phyloP scores from a whole-genome alignment of 2,329 filamentous ascomycete species.

The Hypoxylon sp. region DNA sequence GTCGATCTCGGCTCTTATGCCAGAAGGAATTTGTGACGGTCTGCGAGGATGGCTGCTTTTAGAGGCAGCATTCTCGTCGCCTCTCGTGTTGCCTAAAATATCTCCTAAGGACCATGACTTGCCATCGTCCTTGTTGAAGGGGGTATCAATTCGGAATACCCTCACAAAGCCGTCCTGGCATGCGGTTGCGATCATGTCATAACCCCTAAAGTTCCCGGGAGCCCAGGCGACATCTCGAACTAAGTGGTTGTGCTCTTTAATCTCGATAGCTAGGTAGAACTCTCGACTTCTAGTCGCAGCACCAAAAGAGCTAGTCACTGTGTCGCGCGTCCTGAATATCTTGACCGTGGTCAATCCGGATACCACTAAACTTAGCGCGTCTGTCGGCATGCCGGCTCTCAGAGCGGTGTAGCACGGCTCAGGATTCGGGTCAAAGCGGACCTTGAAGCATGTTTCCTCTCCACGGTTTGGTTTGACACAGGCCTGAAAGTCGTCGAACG shows the following conservation, averaged over 20 bases:
- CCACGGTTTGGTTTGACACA: slow-evolving; percentile 79
- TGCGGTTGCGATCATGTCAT: slow-evolving; percentile 91
- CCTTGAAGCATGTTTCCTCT: slow-evolving; percentile 88
- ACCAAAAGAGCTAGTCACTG: slow-evolving; percentile 66
- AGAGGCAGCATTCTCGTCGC: slow-evolving; percentile 50
- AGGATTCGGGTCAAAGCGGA: slow-evolving; percentile 90
- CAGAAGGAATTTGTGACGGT: slow-evolving; percentile 60
- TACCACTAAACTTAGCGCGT: slow-evolving; percentile 85
- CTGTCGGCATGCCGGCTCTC: slow-evolving; percentile 83
- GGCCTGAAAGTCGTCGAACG: slow-evolving; percentile 82
- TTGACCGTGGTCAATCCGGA: slow-evolving; percentile 87
- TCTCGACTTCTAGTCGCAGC: slow-evolving; percentile 74
- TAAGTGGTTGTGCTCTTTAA: slow-evolving; percentile 80
- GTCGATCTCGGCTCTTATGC: slow-evolving; percentile 68
- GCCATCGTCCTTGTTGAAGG: slow-evolving; percentile 62
- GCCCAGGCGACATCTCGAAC: slow-evolving; percentile 94
- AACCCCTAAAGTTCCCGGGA: slow-evolving; percentile 89
- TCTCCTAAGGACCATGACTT: slow-evolving; percentile 66
- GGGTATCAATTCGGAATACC: slow-evolving; percentile 85
- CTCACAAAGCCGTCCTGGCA: slow-evolving; percentile 92
- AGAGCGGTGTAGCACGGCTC: slow-evolving; percentile 84
- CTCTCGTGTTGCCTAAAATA: slow-evolving; percentile 58
- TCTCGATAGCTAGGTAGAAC: slow-evolving; percentile 86
- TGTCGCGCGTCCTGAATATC: slow-evolving; percentile 82
- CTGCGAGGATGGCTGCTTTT: slow-evolving; percentile 43